Conservation (phyloP, 169 alveolate genomes). For the Pseudocohnilembus persalinus region DNA sequence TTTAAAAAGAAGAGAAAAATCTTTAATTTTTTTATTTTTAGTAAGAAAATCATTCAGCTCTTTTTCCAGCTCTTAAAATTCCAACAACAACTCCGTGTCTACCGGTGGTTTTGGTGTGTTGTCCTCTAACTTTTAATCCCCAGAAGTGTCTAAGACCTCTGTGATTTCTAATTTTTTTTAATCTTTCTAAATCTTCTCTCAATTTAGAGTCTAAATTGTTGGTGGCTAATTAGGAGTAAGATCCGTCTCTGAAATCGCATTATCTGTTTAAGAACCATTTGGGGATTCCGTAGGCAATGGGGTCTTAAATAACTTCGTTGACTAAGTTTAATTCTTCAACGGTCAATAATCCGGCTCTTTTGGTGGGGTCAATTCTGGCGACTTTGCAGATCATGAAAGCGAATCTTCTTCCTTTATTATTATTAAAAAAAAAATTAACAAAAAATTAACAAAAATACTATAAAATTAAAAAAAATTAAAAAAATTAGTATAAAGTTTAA, state of each 20-base stretch:
- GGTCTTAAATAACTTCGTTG: conserved; percentile 89
- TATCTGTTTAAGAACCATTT: conserved; percentile 98
- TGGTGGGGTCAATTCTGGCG: conserved; percentile 96
- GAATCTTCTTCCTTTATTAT: conserved; percentile 87
- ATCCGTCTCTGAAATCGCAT: conserved; percentile 96
- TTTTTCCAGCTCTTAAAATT: conserved; percentile 79
- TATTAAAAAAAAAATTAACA: too few species aligned
- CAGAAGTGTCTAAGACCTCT: conserved; percentile 98
- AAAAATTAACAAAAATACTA: too few species aligned
- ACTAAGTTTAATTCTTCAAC: conserved; percentile 93
- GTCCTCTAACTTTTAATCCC: conserved; percentile 99
- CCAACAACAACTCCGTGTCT: conserved; percentile 99
- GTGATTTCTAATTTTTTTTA: conserved; percentile 97
- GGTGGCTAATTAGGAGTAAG: conserved; percentile 92
- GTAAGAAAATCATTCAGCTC: background rate
- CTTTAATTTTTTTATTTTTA: too few species aligned
- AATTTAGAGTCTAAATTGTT: conserved; percentile 95
- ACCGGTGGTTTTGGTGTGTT: conserved; percentile 99
- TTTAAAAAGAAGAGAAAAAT: too few species aligned
- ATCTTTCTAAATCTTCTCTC: conserved; percentile 99
- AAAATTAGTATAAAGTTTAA: too few species aligned
- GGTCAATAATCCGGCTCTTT: conserved; percentile 98
- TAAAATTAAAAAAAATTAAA: too few species aligned
- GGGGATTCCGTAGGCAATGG: conserved; percentile 96
- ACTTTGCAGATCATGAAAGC: conserved; percentile 96